These are phyloP conservation scores for Fraxinus greggii DNA, from an alignment of 305 asterid genomes.

Conservation along the genomic window DNA sequence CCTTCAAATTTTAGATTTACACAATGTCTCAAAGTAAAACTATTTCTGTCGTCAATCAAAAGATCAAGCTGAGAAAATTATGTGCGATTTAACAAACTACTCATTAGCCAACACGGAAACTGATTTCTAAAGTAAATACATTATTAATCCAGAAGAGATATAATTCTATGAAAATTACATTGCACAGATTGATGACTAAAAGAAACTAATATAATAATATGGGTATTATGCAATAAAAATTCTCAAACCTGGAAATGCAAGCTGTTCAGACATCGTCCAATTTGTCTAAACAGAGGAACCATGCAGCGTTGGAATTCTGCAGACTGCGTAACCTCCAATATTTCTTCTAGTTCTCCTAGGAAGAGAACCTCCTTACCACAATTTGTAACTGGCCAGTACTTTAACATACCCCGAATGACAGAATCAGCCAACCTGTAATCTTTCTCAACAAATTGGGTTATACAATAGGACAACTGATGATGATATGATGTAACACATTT, in stretches of 20 bases:
- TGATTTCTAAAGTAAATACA: not conserved
- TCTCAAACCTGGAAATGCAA: constrained; percentile 79
- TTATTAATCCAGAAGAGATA: not conserved
- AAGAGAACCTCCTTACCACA: constrained; percentile 89
- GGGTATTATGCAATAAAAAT: constrained; percentile 1
- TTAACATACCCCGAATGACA: constrained; percentile 68
- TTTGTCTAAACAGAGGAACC: constrained; percentile 81
- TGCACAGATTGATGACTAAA: not conserved
- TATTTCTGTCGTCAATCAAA: not conserved
- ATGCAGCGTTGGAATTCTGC: constrained; percentile 76
- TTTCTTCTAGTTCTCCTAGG: constrained; percentile 82
- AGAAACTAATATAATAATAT: not conserved
- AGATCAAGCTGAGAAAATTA: not conserved
- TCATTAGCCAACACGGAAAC: not conserved
- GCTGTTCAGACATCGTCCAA: constrained; percentile 80
- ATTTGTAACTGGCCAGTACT: constrained; percentile 86
- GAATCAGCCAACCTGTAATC: constrained; percentile 76
- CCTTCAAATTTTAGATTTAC: not conserved
- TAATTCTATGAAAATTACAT: not conserved
- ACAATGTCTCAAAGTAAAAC: not conserved
- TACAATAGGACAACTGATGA: constrained; percentile 73
- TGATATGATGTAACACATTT: constrained; percentile 61
- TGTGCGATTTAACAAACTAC: not conserved
- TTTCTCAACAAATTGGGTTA: constrained; percentile 81
- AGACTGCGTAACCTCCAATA: constrained; percentile 74